These are phyloP conservation scores for Fusarium sarcochroum DNA, from an alignment of 2,329 filamentous ascomycete genomes.

Conservation along the genomic window DNA sequence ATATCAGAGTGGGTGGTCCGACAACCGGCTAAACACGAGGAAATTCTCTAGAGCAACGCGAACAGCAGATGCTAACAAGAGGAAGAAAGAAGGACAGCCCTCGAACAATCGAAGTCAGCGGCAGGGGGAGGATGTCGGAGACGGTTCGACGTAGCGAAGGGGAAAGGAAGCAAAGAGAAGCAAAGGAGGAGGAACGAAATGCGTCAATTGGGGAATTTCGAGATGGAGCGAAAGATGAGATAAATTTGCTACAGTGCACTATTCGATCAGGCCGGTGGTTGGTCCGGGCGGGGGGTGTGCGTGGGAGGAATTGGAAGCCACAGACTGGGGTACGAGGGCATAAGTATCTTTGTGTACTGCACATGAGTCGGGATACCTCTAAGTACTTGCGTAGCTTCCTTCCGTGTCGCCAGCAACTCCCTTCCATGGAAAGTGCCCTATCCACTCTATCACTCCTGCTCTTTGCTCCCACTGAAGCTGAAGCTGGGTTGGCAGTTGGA, in stretches of 20 bases:
- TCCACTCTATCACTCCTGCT: neutral
- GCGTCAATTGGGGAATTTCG: slow-evolving; percentile 49
- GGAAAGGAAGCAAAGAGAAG: slow-evolving; percentile 24
- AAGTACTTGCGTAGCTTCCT: slow-evolving; percentile 6
- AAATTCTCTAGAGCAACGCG: slow-evolving; percentile 28
- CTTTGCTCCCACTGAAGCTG: slow-evolving; percentile 19
- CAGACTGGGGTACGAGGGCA: slow-evolving; percentile 14
- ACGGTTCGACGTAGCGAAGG: slow-evolving; percentile 30
- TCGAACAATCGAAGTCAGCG: slow-evolving; percentile 33
- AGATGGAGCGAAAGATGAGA: slow-evolving; percentile 48
- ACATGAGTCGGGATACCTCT: slow-evolving; percentile 22
- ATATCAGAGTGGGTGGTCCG: slow-evolving; percentile 36
- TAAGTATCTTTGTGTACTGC: slow-evolving; percentile 17
- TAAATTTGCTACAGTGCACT: slow-evolving; percentile 47
- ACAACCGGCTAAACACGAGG: slow-evolving; percentile 32
- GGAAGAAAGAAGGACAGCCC: slow-evolving; percentile 27
- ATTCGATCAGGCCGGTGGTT: slow-evolving; percentile 44
- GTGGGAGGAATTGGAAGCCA: slow-evolving; percentile 22
- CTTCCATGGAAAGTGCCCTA: slow-evolving; percentile 9
- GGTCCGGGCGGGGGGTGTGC: slow-evolving; percentile 42
- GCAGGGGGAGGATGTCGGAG: slow-evolving; percentile 28
- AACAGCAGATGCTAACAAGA: slow-evolving; percentile 24
- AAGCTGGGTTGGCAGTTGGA: slow-evolving; percentile 7
- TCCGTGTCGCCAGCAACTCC: slow-evolving; percentile 2
- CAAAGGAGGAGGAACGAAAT: slow-evolving; percentile 41